A percentile compares a stretch with the other conserved stretches of the same genome.
phyloP scores from a whole-genome alignment of 176 grass and related monocot species.

The Bonia amplexicaulis region DNA sequence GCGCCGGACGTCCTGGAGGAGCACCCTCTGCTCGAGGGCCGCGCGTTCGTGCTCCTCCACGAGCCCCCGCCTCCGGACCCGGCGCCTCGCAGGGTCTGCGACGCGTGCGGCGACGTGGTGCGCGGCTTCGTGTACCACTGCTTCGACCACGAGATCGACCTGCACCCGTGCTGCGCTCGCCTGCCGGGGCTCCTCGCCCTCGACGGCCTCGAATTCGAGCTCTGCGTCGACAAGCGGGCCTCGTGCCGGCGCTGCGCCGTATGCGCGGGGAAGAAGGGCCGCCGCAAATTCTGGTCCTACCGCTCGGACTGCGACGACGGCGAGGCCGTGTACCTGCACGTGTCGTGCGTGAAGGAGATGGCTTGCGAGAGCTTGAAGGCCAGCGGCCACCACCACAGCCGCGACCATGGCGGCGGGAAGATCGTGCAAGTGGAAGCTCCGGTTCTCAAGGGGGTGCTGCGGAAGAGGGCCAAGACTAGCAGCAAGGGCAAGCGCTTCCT shows the following conservation, averaged over 20 bases:
- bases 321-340: slow-evolving; percentile 1
- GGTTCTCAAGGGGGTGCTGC: not conserved
- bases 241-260: not conserved
- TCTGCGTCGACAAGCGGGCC: not conserved
- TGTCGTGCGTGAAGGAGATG: not conserved
- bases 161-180: not conserved
- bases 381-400: not conserved
- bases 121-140: slow-evolving; percentile 9
- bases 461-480: not conserved
- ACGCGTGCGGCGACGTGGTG: not conserved
- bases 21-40: not conserved
- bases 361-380: not conserved
- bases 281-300: not conserved
- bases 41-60: not conserved
- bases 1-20: not conserved
- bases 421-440: not conserved
- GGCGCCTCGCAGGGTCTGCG: not conserved
- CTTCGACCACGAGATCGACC: not conserved
- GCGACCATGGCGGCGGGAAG: not conserved
- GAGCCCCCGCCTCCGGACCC: not conserved
- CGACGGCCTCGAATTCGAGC: not conserved
- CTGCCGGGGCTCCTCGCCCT: not conserved
- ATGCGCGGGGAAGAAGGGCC: not conserved
- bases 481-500: not conserved
- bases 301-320: not conserved